phyloP scores from a whole-genome alignment of 768 basidiomycete genomes.

The Phanerochaete sordida region DNA sequence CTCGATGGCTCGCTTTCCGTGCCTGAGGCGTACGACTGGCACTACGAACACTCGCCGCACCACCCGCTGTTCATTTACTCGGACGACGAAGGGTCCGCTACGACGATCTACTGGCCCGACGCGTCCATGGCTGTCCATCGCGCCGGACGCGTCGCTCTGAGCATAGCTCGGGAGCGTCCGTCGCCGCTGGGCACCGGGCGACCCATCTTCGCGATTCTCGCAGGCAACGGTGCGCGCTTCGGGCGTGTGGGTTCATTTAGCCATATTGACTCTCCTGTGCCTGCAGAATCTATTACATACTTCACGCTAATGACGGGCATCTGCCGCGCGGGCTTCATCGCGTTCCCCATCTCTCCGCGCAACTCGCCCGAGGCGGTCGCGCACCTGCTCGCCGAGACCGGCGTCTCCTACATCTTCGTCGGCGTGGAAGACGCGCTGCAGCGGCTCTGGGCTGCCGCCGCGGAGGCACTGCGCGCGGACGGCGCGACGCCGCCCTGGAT shows the following conservation, averaged over 20 bases:
- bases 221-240: constrained; percentile 1
- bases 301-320: constrained; percentile 6
- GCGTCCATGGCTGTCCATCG: constrained; percentile 8
- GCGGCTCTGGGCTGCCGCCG: constrained; percentile 10
- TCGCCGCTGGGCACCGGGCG: not conserved
- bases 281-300: constrained; percentile 12
- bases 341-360: constrained; percentile 23
- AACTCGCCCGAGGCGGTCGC: constrained; percentile 26
- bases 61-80: constrained; percentile 30
- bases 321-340: constrained; percentile 8
- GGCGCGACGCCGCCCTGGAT: constrained; percentile 2
- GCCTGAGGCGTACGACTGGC: constrained; percentile 33
- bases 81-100: constrained; percentile 11
- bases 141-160: not conserved
- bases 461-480: constrained; percentile 15
- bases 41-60: constrained; percentile 23
- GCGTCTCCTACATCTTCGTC: constrained; percentile 25
- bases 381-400: constrained; percentile 24
- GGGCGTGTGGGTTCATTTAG: not conserved
- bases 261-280: not conserved
- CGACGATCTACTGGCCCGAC: constrained; percentile 14
- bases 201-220: constrained; percentile 7
- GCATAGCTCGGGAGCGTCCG: not conserved
- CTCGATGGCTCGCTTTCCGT: constrained; percentile 31
- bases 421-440: constrained; percentile 24